Evolutionary conservation across 805 yeast genomes (phyloP), one percentile per base, ranked within the genome.

Genomic region (Candida nitratophila): DNA sequence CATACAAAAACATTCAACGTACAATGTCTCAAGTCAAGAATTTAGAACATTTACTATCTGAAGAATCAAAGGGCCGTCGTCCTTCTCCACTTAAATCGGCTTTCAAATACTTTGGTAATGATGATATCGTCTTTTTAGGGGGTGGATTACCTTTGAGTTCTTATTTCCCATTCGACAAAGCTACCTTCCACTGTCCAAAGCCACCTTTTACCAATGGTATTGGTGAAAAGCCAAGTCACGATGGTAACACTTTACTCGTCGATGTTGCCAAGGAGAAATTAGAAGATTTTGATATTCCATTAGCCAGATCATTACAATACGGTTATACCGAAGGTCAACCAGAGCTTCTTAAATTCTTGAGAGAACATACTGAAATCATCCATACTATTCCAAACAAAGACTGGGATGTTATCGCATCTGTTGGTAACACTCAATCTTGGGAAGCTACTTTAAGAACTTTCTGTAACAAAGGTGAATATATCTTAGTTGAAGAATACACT

Each of bases 71-170:
- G 50, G 68, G 83, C 15, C 83, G 98, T 69, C 68, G 74, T 41
- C 78, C 83, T 31, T 88, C 96, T 12, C 83, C 87, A 14, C 74
- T 91, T 65, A 91, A 93, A 68, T 68, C 79, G 34, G 95, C 95
- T 16, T 87, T 91, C 72, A 80, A 79, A 59, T 83, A 85, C 69
- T 83, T 70, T 57, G 69, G 70, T 37, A 74, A 77, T 50, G 96
- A 96, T 30, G 78, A 82, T 43, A 72, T 93, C 59, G 81, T 88
- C 45, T 90, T 89, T 60, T 76, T 91, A 44, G 98, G 97, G 44
- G 99, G 98, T 55, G 99, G 99, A 8, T 76, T 91, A 54, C 99
- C 99, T 14, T 69, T 87, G 61, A 70, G 96, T 22, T 91, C 85
- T 50, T 85, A 86, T 66, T 91, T 91, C 76, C 98, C 99, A 37